Conservation (phyloP, 352 stramenopile species). For the Phytopythium ostracodes region DNA sequence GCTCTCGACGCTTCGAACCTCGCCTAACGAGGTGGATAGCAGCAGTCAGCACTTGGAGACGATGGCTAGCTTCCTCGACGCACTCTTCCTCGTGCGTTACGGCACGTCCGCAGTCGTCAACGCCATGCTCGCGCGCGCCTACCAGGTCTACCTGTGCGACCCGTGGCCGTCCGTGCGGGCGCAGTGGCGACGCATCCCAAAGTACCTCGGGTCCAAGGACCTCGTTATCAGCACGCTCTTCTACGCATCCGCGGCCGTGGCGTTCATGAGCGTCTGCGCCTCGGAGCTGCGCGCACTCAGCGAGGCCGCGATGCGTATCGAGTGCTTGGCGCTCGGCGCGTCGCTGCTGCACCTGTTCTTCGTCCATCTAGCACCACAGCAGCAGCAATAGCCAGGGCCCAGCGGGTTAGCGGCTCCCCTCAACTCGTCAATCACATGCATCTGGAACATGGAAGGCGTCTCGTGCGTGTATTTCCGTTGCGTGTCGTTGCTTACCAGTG, state of each 20-base stretch:
- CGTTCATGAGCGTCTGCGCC: conserved; percentile 31
- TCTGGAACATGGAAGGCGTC: not conserved
- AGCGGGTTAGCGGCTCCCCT: not conserved
- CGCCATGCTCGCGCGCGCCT: conserved; percentile 33
- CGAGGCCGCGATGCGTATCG: conserved; percentile 44
- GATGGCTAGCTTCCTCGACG: conserved; percentile 35
- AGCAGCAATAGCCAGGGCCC: not conserved
- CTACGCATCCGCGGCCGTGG: conserved; percentile 30
- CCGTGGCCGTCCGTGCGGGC: conserved; percentile 22
- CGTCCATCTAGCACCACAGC: conserved; percentile 10
- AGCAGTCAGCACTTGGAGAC: conserved; percentile 11
- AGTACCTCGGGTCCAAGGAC: conserved; percentile 60
- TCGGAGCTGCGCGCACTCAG: conserved; percentile 38
- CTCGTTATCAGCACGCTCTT: conserved; percentile 58
- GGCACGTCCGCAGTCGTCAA: conserved; percentile 25
- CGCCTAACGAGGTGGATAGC: conserved; percentile 1
- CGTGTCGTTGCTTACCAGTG: not conserved
- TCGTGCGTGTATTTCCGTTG: not conserved
- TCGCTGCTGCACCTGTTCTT: conserved; percentile 34
- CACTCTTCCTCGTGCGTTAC: conserved; percentile 43
- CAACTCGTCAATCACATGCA: not conserved
- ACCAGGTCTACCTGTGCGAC: conserved; percentile 48
- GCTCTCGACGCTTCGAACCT: conserved; percentile 10
- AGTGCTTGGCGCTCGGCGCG: conserved; percentile 31
- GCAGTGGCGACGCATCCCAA: conserved; percentile 46